These are phyloP conservation scores for Boletus patriciae DNA, from an alignment of 768 basidiomycete genomes.

Conservation along the genomic window DNA sequence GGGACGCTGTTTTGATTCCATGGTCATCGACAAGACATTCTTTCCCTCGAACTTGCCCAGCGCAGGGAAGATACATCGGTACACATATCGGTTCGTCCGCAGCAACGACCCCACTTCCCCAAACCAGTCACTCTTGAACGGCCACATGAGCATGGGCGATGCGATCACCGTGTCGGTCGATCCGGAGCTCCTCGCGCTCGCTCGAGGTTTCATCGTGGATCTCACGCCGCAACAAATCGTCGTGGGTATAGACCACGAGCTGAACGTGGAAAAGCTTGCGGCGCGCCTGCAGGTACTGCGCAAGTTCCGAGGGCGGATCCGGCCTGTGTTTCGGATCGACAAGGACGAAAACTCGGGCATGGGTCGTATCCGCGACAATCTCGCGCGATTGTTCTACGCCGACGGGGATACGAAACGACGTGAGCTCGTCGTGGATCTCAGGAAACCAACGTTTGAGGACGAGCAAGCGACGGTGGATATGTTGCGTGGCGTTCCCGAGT, in stretches of 20 bases:
- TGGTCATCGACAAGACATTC: conserved; percentile 62
- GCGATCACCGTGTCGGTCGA: conserved; percentile 86
- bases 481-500: conserved; percentile 29
- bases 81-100: conserved; percentile 72
- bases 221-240: conserved; percentile 63
- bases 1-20: conserved; percentile 82
- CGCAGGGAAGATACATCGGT: conserved; percentile 67
- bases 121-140: conserved; percentile 55
- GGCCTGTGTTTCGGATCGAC: conserved; percentile 76
- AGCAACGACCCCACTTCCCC: conserved; percentile 16
- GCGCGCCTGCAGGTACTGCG: conserved; percentile 35
- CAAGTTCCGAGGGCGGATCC: conserved; percentile 10
- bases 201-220: conserved; percentile 78
- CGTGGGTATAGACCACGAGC: conserved; percentile 79
- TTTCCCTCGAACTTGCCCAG: conserved; percentile 18
- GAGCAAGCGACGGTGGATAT: conserved; percentile 15
- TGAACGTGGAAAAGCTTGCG: conserved; percentile 53
- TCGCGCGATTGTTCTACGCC: conserved; percentile 84
- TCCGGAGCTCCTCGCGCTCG: conserved; percentile 80
- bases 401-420: conserved; percentile 69
- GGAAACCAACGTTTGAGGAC: conserved; percentile 60
- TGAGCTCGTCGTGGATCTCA: conserved; percentile 79
- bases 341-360: conserved; percentile 92
- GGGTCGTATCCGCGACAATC: conserved; percentile 85
- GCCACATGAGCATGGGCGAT: conserved; percentile 77